Evolutionary conservation across 768 basidiomycete genomes (phyloP).

Genomic region (Tricholoma flavovirens): DNA sequence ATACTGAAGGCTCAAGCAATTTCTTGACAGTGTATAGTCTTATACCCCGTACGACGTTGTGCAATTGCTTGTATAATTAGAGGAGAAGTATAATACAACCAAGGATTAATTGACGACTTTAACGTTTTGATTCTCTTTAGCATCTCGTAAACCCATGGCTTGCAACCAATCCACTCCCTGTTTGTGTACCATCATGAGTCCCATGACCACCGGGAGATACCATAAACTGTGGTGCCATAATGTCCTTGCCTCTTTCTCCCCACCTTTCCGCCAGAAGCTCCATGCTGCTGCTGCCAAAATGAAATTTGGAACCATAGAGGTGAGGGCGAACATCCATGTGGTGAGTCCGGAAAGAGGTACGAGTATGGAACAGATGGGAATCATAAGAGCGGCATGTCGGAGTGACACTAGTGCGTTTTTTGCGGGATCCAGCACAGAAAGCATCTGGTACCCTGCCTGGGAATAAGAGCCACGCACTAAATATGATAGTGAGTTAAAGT

Average conservation of each 20-base stretch:
- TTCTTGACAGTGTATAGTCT: neutral
- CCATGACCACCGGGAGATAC: constrained; percentile 86
- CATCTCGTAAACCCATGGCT: constrained; percentile 45
- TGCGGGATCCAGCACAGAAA: constrained; percentile 69
- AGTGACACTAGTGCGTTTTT: constrained; percentile 84
- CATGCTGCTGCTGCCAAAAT: constrained; percentile 65
- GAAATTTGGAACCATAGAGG: constrained; percentile 69
- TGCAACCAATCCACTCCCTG: constrained; percentile 72
- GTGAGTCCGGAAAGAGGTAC: constrained; percentile 89
- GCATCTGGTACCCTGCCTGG: constrained; percentile 90
- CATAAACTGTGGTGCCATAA: constrained; percentile 81
- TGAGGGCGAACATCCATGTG: constrained; percentile 83
- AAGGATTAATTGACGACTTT: neutral
- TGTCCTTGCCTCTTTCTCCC: constrained; percentile 71
- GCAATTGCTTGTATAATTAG: neutral
- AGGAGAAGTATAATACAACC: neutral
- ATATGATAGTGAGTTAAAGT: constrained; percentile 92
- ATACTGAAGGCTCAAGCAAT: neutral
- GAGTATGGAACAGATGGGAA: constrained; percentile 74
- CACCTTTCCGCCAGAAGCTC: constrained; percentile 65
- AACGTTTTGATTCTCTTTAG: constrained; percentile 16
- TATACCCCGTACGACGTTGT: neutral
- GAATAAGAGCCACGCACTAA: constrained; percentile 85
- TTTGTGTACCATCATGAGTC: constrained; percentile 94
- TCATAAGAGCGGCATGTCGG: constrained; percentile 71